A percentile compares a stretch with the other conserved stretches of the same genome.
phyloP scores from a whole-genome alignment of 306 rosid species.

The Quercus glauca region DNA sequence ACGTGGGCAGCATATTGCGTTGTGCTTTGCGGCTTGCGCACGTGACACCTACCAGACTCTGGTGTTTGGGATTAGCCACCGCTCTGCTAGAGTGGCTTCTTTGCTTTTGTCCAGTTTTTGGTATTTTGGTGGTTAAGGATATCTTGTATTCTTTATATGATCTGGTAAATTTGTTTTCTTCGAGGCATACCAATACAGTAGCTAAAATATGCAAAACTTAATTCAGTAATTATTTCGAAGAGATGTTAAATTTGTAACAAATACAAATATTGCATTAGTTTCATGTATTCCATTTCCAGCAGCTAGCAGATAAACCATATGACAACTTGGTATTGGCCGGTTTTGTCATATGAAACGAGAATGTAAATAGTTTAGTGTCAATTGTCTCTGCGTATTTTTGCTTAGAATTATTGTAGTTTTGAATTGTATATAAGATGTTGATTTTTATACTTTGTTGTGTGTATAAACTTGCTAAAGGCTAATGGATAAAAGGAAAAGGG shows the following conservation, averaged over 20 bases:
- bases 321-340: no score
- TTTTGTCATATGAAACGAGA: background rate
- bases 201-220: no score
- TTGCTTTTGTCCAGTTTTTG: background rate
- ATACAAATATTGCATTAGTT: no score
- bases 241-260: no score
- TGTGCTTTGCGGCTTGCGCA: slow-evolving; percentile 95
- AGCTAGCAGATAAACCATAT: no score
- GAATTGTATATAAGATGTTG: background rate
- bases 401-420: background rate
- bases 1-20: slow-evolving; percentile 99
- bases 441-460: background rate
- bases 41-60: slow-evolving; percentile 87
- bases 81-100: slow-evolving; percentile 86
- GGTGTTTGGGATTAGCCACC: slow-evolving; percentile 89
- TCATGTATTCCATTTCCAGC: no score
- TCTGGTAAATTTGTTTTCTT: background rate
- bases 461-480: background rate
- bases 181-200: background rate
- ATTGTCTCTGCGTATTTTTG: background rate
- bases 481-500: background rate
- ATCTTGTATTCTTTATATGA: no score
- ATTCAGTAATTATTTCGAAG: no score
- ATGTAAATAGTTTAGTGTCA: background rate
- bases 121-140: no score